Conservation (phyloP, 495 filamentous ascomycete genomes). For the Melanomma pulvis-pyrius region DNA sequence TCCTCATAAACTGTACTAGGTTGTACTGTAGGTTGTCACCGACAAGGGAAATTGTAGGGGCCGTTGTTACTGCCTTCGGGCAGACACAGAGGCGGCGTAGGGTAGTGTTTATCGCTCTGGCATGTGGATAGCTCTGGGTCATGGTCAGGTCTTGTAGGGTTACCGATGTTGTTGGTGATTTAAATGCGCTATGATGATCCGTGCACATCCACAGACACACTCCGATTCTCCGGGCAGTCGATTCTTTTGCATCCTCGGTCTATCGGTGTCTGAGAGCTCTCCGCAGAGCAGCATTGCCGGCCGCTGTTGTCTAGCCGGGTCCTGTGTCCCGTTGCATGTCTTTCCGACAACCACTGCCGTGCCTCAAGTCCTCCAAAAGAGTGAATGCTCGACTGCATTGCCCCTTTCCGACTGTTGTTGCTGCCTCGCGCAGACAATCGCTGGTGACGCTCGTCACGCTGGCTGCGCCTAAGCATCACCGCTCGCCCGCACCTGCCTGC, state of each 20-base stretch:
- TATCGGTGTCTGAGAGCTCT: neutral
- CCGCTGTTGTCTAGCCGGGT: neutral
- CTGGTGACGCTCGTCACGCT: constrained; percentile 43
- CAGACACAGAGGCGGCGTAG: no score
- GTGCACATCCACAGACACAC: constrained; percentile 7
- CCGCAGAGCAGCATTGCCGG: constrained; percentile 2
- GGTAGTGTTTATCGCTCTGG: no score
- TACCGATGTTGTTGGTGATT: no score
- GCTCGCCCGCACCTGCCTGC: constrained; percentile 30
- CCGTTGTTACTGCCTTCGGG: no score
- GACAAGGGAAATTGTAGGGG: no score
- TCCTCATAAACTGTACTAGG: constrained; percentile 45
- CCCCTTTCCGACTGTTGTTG: constrained; percentile 23
- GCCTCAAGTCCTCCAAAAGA: constrained; percentile 22
- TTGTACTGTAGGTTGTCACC: neutral
- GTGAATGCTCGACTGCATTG: constrained; percentile 1
- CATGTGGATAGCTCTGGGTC: no score
- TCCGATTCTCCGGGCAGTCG: constrained; percentile 10
- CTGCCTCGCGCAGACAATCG: constrained; percentile 31
- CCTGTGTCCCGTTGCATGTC: neutral
- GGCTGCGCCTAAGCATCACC: constrained; percentile 35
- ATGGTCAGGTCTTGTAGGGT: no score
- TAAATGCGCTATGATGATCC: constrained; percentile 7
- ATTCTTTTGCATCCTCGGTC: neutral
- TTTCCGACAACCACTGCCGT: neutral